These are phyloP conservation scores for Aschersonia sp. DNA, from an alignment of 2,329 filamentous ascomycete species.

Conservation along the genomic window DNA sequence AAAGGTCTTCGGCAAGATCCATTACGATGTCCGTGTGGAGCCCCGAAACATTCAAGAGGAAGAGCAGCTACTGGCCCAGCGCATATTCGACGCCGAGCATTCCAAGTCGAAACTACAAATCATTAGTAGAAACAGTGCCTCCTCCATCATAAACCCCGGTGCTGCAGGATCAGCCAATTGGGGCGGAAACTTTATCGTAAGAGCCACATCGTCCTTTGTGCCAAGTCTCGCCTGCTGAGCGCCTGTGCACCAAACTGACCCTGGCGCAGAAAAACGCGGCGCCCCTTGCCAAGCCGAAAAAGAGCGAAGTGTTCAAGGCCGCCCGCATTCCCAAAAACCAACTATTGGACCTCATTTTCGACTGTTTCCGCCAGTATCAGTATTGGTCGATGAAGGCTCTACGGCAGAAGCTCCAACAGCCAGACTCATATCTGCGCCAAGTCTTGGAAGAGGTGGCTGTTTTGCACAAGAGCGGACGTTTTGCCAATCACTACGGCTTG, in stretches of 20 bases:
- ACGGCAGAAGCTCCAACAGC: conserved; percentile 64
- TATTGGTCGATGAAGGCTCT: conserved; percentile 93
- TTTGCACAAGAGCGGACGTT: conserved; percentile 68
- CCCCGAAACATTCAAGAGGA: conserved; percentile 61
- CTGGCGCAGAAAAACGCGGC: conserved; percentile 35
- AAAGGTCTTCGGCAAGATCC: conserved; percentile 55
- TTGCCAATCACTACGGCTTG: conserved; percentile 75
- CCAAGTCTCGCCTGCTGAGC: too few relatives aligned
- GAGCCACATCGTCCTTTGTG: conserved; percentile 13
- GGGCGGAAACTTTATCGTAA: conserved; percentile 40
- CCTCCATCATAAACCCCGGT: conserved; percentile 42
- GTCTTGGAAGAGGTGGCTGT: conserved; percentile 71
- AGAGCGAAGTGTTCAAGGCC: conserved; percentile 62
- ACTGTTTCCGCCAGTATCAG: conserved; percentile 69
- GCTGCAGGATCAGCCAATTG: conserved; percentile 20
- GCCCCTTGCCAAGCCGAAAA: conserved; percentile 40
- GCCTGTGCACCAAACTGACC: too few relatives aligned
- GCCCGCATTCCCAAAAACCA: conserved; percentile 82
- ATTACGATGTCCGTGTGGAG: conserved; percentile 62
- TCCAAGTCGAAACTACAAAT: conserved; percentile 35
- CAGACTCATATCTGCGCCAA: conserved; percentile 84
- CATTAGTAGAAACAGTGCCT: conserved; percentile 33
- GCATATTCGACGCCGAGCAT: conserved; percentile 33
- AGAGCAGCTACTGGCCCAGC: conserved; percentile 45
- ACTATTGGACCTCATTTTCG: conserved; percentile 72